Evolutionary conservation across 2,329 filamentous ascomycete species (phyloP).

Genomic region (Epicoccum nigrum): DNA sequence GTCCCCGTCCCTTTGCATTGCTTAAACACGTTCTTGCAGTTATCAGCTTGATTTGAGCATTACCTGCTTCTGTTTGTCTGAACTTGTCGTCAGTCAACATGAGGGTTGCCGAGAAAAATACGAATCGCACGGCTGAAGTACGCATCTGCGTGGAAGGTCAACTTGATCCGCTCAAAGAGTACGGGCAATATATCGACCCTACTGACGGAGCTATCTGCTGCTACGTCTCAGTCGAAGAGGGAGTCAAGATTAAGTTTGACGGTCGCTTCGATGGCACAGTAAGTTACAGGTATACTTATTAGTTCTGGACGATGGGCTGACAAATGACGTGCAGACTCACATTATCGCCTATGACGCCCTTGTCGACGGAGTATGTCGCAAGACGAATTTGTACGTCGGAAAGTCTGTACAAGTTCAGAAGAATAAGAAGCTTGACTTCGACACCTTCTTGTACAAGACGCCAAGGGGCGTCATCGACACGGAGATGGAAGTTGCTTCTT

Average conservation of each 20-base stretch:
- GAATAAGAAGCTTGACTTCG: slow-evolving; percentile 31
- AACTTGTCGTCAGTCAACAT: slow-evolving; percentile 37
- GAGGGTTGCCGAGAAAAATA: slow-evolving; percentile 45
- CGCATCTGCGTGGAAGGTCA: slow-evolving; percentile 33
- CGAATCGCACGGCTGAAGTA: slow-evolving; percentile 43
- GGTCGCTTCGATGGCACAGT: slow-evolving; percentile 43
- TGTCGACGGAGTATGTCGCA: slow-evolving; percentile 47
- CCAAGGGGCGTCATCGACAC: slow-evolving; percentile 74
- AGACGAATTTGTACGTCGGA: slow-evolving; percentile 8
- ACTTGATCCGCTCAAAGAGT: slow-evolving; percentile 40
- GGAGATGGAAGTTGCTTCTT: slow-evolving; percentile 87
- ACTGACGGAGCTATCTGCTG: slow-evolving; percentile 40
- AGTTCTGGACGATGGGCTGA: not conserved
- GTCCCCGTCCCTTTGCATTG: too few species aligned
- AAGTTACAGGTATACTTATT: slow-evolving; percentile 2
- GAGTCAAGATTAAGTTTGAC: slow-evolving; percentile 39
- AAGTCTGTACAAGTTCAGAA: slow-evolving; percentile 22
- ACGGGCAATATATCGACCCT: slow-evolving; percentile 34
- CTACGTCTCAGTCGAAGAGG: slow-evolving; percentile 45
- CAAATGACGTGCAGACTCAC: slow-evolving; percentile 22
- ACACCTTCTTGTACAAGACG: slow-evolving; percentile 25
- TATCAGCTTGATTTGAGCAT: too few species aligned
- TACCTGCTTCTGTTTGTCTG: too few species aligned
- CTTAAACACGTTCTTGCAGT: too few species aligned
- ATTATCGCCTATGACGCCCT: slow-evolving; percentile 43